phyloP scores from a whole-genome alignment of 2,329 filamentous ascomycete species.

The Claviceps sp. region DNA sequence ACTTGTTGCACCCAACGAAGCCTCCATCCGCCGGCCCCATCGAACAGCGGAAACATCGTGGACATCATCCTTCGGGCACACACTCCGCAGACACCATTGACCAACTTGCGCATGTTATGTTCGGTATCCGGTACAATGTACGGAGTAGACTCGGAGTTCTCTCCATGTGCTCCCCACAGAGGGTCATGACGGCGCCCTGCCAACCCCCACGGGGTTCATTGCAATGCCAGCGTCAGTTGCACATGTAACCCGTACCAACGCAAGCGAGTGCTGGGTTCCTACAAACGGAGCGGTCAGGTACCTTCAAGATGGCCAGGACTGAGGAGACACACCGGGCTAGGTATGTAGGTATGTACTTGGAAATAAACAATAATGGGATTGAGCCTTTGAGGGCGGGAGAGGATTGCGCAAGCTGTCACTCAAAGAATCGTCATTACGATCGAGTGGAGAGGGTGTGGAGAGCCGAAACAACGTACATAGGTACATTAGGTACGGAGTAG shows the following conservation, averaged over 20 bases:
- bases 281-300: slow-evolving; percentile 14
- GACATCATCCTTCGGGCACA: background rate
- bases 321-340: slow-evolving; percentile 13
- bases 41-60: slow-evolving; percentile 6
- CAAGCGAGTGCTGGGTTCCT: slow-evolving; percentile 11
- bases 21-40: slow-evolving; percentile 15
- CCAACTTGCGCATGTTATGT: no score
- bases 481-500: background rate
- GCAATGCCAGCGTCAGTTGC: no score
- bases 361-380: no score
- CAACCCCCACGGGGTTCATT: background rate
- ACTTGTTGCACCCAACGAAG: no score
- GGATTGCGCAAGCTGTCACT: background rate
- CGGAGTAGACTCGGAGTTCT: no score
- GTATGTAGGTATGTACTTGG: background rate
- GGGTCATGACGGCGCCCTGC: slow-evolving; percentile 2
- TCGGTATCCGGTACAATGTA: no score
- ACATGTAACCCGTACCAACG: background rate
- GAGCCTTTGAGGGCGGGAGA: background rate
- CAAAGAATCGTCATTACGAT: slow-evolving; percentile 21
- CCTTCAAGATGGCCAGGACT: slow-evolving; percentile 8
- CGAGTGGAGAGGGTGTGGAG: background rate
- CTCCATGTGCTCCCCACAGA: no score
- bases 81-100: no score
- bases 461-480: no score